phyloP scores from a whole-genome alignment of 805 yeast species.

The Wickerhamomyces sydowiorum region DNA sequence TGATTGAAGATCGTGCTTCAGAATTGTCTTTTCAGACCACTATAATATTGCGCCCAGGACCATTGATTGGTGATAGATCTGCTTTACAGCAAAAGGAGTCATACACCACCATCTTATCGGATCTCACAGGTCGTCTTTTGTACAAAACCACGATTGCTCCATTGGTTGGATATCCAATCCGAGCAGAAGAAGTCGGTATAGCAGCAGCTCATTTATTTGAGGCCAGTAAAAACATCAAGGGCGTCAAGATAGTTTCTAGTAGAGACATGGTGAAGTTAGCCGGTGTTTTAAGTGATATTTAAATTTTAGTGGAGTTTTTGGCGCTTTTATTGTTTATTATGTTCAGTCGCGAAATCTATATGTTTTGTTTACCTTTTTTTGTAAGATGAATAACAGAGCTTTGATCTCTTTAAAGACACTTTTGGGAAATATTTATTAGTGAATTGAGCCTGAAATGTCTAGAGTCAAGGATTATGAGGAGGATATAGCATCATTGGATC shows the following conservation, averaged over 20 bases:
- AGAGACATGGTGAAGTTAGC: slow-evolving; percentile 12
- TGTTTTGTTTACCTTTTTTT: not conserved
- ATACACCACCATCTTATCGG: not conserved
- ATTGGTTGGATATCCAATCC: not conserved
- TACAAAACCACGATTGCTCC: not conserved
- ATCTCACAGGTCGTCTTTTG: not conserved
- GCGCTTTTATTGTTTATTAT: not conserved
- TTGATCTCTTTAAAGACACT: too few relatives aligned
- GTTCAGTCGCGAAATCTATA: not conserved
- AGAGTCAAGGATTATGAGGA: slow-evolving; percentile 25
- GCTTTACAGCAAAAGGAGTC: not conserved
- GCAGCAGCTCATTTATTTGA: not conserved
- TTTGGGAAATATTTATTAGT: too few relatives aligned
- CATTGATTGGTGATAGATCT: slow-evolving; percentile 14
- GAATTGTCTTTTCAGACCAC: slow-evolving; percentile 8
- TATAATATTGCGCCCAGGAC: slow-evolving; percentile 24
- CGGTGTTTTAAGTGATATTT: not conserved
- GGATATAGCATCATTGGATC: slow-evolving; percentile 29
- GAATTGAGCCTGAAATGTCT: slow-evolving; percentile 19
- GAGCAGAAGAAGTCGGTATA: not conserved
- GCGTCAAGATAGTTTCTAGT: slow-evolving; percentile 15
- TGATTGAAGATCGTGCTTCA: slow-evolving; percentile 15
- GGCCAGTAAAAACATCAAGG: slow-evolving; percentile 1
- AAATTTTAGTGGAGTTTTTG: not conserved
- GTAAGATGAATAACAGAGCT: too few relatives aligned